phyloP scores from a whole-genome alignment of 1,284 basidiomycete species.

The Austroboletus novae-zelandiae region DNA sequence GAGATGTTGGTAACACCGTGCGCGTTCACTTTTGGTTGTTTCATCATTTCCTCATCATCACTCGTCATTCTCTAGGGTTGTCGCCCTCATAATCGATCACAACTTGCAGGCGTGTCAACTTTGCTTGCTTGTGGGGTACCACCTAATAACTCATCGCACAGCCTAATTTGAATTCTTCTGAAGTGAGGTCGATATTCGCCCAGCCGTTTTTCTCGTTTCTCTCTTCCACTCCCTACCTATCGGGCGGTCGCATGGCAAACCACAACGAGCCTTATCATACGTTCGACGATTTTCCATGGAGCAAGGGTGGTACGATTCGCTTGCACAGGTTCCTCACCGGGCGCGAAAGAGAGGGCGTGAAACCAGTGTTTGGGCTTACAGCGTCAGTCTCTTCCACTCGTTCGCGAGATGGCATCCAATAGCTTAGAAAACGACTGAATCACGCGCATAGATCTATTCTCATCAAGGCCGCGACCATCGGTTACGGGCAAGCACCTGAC shows the following conservation, averaged over 20 bases:
- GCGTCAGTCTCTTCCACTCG: slow-evolving; percentile 50
- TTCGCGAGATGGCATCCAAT: neutral
- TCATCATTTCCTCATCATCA: neutral
- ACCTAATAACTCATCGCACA: slow-evolving; percentile 27
- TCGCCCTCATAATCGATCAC: slow-evolving; percentile 77
- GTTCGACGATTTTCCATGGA: slow-evolving; percentile 51
- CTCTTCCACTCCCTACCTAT: slow-evolving; percentile 58
- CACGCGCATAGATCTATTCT: slow-evolving; percentile 58
- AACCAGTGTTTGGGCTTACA: slow-evolving; percentile 81
- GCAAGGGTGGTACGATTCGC: slow-evolving; percentile 38
- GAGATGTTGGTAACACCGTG: slow-evolving; percentile 78
- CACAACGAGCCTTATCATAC: slow-evolving; percentile 54
- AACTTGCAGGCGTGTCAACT: slow-evolving; percentile 50
- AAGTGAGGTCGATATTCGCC: slow-evolving; percentile 79
- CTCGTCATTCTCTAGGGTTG: slow-evolving; percentile 50
- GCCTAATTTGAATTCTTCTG: slow-evolving; percentile 76
- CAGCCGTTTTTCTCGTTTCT: slow-evolving; percentile 78
- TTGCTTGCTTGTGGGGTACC: neutral
- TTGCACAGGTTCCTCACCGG: slow-evolving; percentile 82
- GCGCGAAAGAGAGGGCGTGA: slow-evolving; percentile 74
- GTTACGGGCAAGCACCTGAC: slow-evolving; percentile 60
- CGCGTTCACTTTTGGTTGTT: slow-evolving; percentile 27
- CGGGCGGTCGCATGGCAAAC: slow-evolving; percentile 38
- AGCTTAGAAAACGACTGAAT: neutral
- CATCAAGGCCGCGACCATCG: slow-evolving; percentile 65